Conservation (phyloP, 2,329 filamentous ascomycete genomes). For the Fusarium sp. region DNA sequence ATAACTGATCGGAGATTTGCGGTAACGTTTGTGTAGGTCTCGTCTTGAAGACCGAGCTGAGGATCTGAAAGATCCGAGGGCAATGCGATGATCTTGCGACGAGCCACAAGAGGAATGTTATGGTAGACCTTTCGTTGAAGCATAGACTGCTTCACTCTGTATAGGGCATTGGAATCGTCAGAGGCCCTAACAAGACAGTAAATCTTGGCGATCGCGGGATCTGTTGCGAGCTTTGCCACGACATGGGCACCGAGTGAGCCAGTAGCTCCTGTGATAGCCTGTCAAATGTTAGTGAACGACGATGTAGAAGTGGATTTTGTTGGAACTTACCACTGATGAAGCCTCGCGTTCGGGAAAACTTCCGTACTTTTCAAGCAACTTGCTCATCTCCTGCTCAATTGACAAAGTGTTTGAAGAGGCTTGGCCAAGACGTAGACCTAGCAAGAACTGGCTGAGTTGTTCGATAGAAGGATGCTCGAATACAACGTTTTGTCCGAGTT, state of each 20-base stretch:
- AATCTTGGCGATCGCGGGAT: conserved; percentile 67
- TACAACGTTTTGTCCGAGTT: conserved; percentile 68
- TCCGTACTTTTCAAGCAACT: not conserved
- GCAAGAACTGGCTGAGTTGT: conserved; percentile 35
- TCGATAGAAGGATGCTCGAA: conserved; percentile 63
- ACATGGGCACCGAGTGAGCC: conserved; percentile 73
- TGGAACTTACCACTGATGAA: not conserved
- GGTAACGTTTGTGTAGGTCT: conserved; percentile 48
- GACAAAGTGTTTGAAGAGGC: not conserved
- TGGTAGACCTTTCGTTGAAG: conserved; percentile 51
- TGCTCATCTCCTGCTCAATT: not conserved
- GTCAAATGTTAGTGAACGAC: not conserved
- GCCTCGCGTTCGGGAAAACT: not conserved
- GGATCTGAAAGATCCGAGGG: conserved; percentile 58
- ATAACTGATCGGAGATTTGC: conserved; percentile 60
- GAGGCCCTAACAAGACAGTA: conserved; percentile 65
- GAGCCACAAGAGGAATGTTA: conserved; percentile 18
- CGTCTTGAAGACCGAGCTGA: conserved; percentile 57
- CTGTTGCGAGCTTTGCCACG: conserved; percentile 68
- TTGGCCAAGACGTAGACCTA: not conserved
- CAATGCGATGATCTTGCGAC: conserved; percentile 48
- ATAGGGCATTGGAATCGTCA: conserved; percentile 51
- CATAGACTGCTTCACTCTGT: conserved; percentile 51
- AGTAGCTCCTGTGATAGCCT: conserved; percentile 70
- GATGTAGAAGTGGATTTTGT: not conserved